A percentile compares a stretch with the other conserved stretches of the same genome.
Conservation (phyloP, 1,139 yeast genomes). For the Geotrichum candidum region DNA sequence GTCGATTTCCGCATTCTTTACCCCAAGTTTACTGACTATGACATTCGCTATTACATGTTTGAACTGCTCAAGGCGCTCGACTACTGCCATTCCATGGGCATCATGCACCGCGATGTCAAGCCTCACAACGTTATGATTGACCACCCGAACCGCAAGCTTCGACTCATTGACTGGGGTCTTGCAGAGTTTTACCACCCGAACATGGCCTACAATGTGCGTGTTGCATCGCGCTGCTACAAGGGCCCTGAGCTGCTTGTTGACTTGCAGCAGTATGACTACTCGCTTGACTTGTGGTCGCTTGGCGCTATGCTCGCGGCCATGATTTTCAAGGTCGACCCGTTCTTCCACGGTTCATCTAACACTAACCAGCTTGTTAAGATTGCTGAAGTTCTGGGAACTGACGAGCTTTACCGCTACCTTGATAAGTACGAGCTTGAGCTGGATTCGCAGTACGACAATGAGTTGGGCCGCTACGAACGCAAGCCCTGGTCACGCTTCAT, state of each 20-base stretch:
- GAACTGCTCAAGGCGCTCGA: slow-evolving; percentile 87
- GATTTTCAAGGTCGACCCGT: slow-evolving; percentile 93
- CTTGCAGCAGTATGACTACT: slow-evolving; percentile 87
- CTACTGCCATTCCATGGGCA: slow-evolving; percentile 94
- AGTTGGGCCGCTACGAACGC: slow-evolving; percentile 67
- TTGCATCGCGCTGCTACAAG: slow-evolving; percentile 95
- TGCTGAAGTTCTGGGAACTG: slow-evolving; percentile 88
- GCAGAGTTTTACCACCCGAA: slow-evolving; percentile 97
- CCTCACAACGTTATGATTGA: slow-evolving; percentile 99
- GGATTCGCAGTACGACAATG: slow-evolving; percentile 76
- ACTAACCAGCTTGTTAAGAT: slow-evolving; percentile 94
- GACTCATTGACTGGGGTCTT: slow-evolving; percentile 97
- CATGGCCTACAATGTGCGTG: slow-evolving; percentile 91
- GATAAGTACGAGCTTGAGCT: slow-evolving; percentile 70
- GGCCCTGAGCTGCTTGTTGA: slow-evolving; percentile 97
- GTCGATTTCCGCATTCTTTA: slow-evolving; percentile 85
- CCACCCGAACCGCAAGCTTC: slow-evolving; percentile 60
- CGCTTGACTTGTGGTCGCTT: slow-evolving; percentile 91
- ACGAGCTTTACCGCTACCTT: slow-evolving; percentile 67
- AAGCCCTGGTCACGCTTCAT: slow-evolving; percentile 86
- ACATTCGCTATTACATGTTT: slow-evolving; percentile 81
- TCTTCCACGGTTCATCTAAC: slow-evolving; percentile 94
- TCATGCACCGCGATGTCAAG: slow-evolving; percentile 97
- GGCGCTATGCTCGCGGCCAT: slow-evolving; percentile 98
- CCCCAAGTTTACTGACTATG: slow-evolving; percentile 80